Base-by-base conservation (phyloP, 1,284 basidiomycete species). In the Naganishia albida region DNA sequence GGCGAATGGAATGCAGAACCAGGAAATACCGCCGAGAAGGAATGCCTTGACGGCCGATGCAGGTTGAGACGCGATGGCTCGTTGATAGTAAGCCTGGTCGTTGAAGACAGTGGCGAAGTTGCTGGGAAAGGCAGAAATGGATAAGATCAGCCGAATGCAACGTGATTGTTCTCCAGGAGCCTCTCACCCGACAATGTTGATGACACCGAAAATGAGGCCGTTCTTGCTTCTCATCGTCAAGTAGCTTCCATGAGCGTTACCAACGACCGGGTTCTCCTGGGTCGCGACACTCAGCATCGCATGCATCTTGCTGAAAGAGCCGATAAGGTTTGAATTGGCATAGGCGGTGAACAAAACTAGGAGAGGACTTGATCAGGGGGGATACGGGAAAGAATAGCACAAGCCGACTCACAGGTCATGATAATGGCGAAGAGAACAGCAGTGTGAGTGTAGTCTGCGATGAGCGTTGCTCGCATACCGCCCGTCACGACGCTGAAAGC, bases 1-100 rank as follows among this genome's bases (percentile, higher is more conserved):
- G n/a, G 70, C 75, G 75, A 91, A 89, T 0, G 91, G 90, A 65
- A 91, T 90, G 1, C 89, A 87, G 72, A 93, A 87, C 90, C 91
- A 92, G 13, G 90, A 88, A 2, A 93, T 76, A n/a, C 93, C 93
- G 54, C 92, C 93, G 25, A 91, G 82, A 10, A 95, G 80, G 79
- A 93, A 96, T 0, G 90, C 93, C 75, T 90, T 90, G 54, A 93
- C 90, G 28, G 88, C 89, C n/a, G 85, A 88, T 1, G 85, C 85
- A 0, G 91, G 92, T 30, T 87, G 82, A 65, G 86, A 88, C 0
- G 93, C 92, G 72, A 95, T 93, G 2, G 91, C 57, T 52, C 69
- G 40, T 60, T 70, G 67, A 53, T 76, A 80, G 71, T 81, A 82
- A 2, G 79, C 76, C 67, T 78, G 77, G 62, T 76, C 74, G 72